Evolutionary conservation across 805 yeast genomes (phyloP), one percentile per base, ranked within the genome.

Genomic region (Nakazawaea wickerhamii): DNA sequence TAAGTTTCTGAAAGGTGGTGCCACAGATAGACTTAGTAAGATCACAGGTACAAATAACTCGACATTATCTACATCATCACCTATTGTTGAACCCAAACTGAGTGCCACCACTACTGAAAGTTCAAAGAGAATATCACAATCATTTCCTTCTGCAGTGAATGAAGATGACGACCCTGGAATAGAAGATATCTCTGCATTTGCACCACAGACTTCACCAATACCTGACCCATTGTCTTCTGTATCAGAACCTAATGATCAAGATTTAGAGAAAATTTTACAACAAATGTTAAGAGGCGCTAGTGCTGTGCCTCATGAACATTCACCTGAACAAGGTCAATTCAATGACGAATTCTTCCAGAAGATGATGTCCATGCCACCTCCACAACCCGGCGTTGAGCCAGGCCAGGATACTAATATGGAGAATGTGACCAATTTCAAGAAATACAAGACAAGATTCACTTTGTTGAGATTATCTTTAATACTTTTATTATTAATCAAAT

Each of bases 1-100:
- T 48, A 80, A 79, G 55, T 69, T 81, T 66, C 61, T 66, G 39
- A 67, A 70, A 48, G 81, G 81, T 4, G 72, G 71, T 36, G 82
- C 79, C 17, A 54, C 75, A 3, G 66, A 66, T 17, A 63, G 88
- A 47, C 58, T 81, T 52, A 75, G 71, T 48, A 70, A 68, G 43
- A 72, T 72, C 43, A 61, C 73, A 1, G 73, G 73, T 2, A 55
- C 61, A 17, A 57, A 60, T 20, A 60, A 60, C 36, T 63, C 72
- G 31, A 58, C 55, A 18, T 48, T 68, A 40, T 55, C 65, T 4
- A 49, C 67, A 3, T 61, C 57, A 13, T 59, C 69, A 9, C 62
- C 47, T 13, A 13, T 41, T 11, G 42, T 2, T 13, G 15, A 43
- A 45, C 21, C 25, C 28, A 40, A 5, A 22, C 7, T 13, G 23